phyloP scores from a whole-genome alignment of 345 rosid species.

The Cardamine chenopodiifolia region DNA sequence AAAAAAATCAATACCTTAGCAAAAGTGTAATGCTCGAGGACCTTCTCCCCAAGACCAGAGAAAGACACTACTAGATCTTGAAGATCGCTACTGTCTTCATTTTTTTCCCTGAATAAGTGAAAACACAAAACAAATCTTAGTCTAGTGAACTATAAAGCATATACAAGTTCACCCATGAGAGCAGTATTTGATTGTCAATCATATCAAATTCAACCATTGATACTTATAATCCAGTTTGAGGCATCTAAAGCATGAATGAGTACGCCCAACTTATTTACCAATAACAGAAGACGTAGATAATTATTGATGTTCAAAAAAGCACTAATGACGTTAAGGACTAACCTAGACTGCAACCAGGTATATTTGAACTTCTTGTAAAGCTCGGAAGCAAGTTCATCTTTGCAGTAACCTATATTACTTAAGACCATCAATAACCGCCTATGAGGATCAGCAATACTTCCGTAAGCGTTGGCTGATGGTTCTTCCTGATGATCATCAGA shows the following conservation, averaged over 20 bases:
- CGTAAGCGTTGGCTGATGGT: constrained; percentile 54
- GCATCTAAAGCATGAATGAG: constrained; percentile 20
- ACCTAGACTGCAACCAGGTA: constrained; percentile 81
- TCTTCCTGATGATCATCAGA: constrained; percentile 53
- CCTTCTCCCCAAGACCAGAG: constrained; percentile 82
- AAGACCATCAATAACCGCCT: constrained; percentile 76
- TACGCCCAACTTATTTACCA: not conserved
- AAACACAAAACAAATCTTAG: constrained; percentile 31
- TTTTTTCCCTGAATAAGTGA: constrained; percentile 57
- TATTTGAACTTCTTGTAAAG: constrained; percentile 76
- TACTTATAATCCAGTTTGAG: not conserved
- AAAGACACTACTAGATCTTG: constrained; percentile 78
- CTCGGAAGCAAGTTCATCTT: constrained; percentile 84
- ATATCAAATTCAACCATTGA: not conserved
- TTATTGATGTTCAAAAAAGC: constrained; percentile 12
- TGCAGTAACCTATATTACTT: constrained; percentile 96
- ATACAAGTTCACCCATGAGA: not conserved
- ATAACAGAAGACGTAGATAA: not conserved
- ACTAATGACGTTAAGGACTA: constrained; percentile 35
- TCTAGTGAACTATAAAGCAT: constrained; percentile 7
- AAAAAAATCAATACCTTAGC: constrained; percentile 65
- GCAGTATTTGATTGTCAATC: not conserved
- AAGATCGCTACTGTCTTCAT: constrained; percentile 69
- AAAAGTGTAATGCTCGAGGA: constrained; percentile 86
- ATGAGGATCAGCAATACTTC: constrained; percentile 75